These are phyloP conservation scores for Mycena vulgaris DNA, from an alignment of 768 basidiomycete genomes.

Conservation along the genomic window DNA sequence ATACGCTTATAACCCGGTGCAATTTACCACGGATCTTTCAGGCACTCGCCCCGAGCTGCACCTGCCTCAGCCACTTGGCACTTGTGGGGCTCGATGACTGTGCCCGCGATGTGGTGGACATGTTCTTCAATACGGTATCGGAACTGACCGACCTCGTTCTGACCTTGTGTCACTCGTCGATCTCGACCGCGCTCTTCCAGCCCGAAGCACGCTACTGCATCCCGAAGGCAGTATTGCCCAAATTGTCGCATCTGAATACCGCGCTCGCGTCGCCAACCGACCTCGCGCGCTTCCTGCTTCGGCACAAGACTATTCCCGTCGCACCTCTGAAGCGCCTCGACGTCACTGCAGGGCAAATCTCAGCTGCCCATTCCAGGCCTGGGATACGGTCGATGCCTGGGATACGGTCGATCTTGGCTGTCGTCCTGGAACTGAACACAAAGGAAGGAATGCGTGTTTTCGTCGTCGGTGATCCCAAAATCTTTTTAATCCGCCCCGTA, in stretches of 20 bases:
- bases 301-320: neutral
- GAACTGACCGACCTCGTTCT: slow-evolving; percentile 1
- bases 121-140: neutral
- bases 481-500: neutral
- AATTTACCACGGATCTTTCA: neutral
- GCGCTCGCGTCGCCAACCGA: neutral
- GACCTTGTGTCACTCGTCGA: neutral
- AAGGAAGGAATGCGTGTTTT: slow-evolving; percentile 14
- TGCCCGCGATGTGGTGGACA: neutral
- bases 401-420: slow-evolving; percentile 5
- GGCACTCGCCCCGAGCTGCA: slow-evolving; percentile 17
- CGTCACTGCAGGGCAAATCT: neutral
- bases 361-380: neutral
- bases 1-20: neutral
- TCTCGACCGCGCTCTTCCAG: slow-evolving; percentile 18
- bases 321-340: neutral
- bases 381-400: neutral
- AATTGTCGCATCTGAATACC: neutral
- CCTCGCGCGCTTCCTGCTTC: neutral
- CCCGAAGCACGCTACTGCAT: slow-evolving; percentile 11
- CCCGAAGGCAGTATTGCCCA: slow-evolving; percentile 1
- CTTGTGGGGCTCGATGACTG: neutral
- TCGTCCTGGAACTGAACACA: slow-evolving; percentile 3
- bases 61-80: neutral
- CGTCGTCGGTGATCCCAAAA: neutral